Percentiles rank a stretch among this genome's conserved stretches.
Conservation (phyloP, 192 early-diverging fungal genomes). For the Kappamyces sp. region DNA sequence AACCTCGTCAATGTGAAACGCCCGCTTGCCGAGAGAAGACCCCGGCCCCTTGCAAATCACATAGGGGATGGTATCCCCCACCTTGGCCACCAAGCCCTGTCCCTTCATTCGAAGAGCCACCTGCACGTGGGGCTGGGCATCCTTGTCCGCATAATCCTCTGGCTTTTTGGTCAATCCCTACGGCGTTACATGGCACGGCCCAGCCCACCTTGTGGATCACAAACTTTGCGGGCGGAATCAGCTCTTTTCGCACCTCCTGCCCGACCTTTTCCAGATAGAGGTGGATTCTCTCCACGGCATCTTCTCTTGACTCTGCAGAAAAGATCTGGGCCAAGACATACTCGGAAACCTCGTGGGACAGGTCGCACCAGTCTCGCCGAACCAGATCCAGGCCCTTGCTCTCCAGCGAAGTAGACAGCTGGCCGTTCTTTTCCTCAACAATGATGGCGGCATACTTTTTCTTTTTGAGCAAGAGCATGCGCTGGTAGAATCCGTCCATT, state of each 20-base stretch:
- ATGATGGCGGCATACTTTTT: conserved; percentile 95
- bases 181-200: not conserved
- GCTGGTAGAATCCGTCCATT: conserved; percentile 88
- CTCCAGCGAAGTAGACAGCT: conserved; percentile 46
- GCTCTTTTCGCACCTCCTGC: conserved; percentile 60
- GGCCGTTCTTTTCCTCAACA: conserved; percentile 44
- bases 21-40: conserved; percentile 59
- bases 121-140: conserved; percentile 89
- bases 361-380: conserved; percentile 93
- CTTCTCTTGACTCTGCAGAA: conserved; percentile 62
- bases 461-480: conserved; percentile 90
- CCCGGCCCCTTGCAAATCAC: conserved; percentile 65
- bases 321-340: conserved; percentile 51
- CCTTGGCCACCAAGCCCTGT: conserved; percentile 56
- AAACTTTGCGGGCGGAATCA: conserved; percentile 76
- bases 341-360: conserved; percentile 81
- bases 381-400: conserved; percentile 95
- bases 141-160: conserved; percentile 80
- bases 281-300: conserved; percentile 75
- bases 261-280: conserved; percentile 62
- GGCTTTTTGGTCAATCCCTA: conserved; percentile 85
- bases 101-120: conserved; percentile 79
- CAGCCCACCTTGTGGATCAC: conserved; percentile 77
- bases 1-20: conserved; percentile 83
- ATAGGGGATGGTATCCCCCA: conserved; percentile 93